Conservation (phyloP, 202 grass and related monocot species). For the Zizania palustris region DNA sequence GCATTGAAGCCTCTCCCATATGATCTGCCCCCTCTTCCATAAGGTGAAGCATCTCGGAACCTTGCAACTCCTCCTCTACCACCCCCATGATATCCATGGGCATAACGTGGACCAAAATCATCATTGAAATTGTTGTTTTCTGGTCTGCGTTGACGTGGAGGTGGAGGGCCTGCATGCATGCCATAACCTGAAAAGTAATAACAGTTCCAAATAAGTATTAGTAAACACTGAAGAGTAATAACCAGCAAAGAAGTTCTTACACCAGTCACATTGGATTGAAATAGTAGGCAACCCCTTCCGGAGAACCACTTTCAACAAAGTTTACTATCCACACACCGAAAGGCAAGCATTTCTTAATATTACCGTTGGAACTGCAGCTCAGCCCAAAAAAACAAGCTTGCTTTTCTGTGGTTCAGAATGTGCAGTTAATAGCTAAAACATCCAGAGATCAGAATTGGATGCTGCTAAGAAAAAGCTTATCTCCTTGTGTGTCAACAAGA, state of each 20-base stretch:
- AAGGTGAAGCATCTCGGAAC: conserved; percentile 60
- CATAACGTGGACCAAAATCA: conserved; percentile 42
- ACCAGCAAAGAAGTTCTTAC: conserved; percentile 52
- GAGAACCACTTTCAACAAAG: conserved; percentile 43
- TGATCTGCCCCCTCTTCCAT: conserved; percentile 60
- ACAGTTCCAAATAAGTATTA: conserved; percentile 36
- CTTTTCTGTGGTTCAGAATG: conserved; percentile 13
- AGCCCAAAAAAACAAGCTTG: conserved; percentile 35
- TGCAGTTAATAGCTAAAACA: conserved; percentile 42
- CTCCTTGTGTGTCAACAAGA: conserved; percentile 41
- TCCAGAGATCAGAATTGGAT: conserved; percentile 28
- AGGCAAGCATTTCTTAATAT: conserved; percentile 41
- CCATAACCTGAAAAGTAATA: conserved; percentile 61
- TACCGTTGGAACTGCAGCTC: conserved; percentile 51
- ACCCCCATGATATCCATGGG: conserved; percentile 61
- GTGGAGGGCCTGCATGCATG: conserved; percentile 61
- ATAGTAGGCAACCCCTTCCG: conserved; percentile 44
- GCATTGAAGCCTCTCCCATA: conserved; percentile 52
- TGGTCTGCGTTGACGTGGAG: conserved; percentile 44
- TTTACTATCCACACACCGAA: conserved; percentile 32
- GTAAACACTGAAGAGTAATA: conserved; percentile 15
- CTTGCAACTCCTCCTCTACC: conserved; percentile 72
- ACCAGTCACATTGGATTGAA: conserved; percentile 45
- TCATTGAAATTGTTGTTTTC: conserved; percentile 51
- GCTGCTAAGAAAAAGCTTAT: conserved; percentile 43